Base-by-base conservation (phyloP, 2,329 filamentous ascomycete species). In the Talaromyces piceae region DNA sequence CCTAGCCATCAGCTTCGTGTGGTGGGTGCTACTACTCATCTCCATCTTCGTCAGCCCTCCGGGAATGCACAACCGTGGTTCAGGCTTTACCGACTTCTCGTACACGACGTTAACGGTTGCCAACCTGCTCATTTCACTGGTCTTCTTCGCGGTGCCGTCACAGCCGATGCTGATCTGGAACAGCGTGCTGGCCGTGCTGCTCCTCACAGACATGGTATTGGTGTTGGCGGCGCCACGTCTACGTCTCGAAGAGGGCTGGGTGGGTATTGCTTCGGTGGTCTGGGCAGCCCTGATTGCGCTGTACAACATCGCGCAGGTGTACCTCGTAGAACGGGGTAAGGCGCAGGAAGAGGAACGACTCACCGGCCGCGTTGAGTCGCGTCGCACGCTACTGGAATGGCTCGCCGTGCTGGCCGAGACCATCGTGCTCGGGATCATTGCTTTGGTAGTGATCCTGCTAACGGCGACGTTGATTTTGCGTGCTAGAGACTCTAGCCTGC, bases 21-120 rank as follows among this genome's bases (percentile, higher is more conserved):
- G 91, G 91, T 97, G 93, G 91, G 78, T 88, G 8, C 68, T 96
- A 49, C 76, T 95, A 28, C 77, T 98, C n/a, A 82, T 96, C 13
- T 89, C 88, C 50, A 83, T 86, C 58, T 98, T 98, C 71, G 84
- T 94, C 59, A 95, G 88, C 49, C 90, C 90, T 12, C 91, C 91
- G 1, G 84, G 86, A 44, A 83, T 97, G 66, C 83, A 93, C 65
- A 87, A 84, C 8, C 83, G 89, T 48, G 93, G 93, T 4, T 93
- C 90, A n/a, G 88, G 88, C 33, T 98, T 95, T 78, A 89, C 89
- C 67, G 81, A 88, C 52, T 94, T 95, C 64, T 81, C 84, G 56
- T 97, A 87, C 68, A 83, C 88, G 4, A 89, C 84, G 47, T 69
- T 97, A 54, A 84, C 91, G 1, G 72, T 89, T 25, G 82, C 84